Evolutionary conservation across 371 early-diverging fungal species (phyloP).

Genomic region (Mortierella sp.): DNA sequence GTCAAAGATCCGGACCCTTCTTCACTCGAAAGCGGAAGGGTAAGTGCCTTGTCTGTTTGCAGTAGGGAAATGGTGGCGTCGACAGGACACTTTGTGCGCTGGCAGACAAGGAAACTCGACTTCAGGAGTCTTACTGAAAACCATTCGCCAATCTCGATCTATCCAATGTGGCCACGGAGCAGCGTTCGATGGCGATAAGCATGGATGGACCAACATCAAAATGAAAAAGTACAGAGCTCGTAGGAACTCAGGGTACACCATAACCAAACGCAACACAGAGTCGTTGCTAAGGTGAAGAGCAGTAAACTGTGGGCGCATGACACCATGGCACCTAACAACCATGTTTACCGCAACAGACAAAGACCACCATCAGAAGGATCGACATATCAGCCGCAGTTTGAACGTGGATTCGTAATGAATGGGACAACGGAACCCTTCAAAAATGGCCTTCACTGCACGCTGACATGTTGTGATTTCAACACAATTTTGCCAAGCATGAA

Average conservation of each 20-base stretch:
- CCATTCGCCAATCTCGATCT: not conserved
- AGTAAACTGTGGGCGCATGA: not conserved
- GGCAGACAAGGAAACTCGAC: not conserved
- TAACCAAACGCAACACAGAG: not conserved
- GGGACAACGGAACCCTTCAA: not conserved
- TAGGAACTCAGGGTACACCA: not conserved
- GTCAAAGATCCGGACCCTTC: slow-evolving; percentile 34
- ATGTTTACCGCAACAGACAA: not conserved
- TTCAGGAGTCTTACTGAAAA: not conserved
- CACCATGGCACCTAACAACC: not conserved
- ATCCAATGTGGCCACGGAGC: not conserved
- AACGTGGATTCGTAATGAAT: not conserved
- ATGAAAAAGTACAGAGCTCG: not conserved
- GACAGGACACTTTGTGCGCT: not conserved
- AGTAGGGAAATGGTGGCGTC: not conserved
- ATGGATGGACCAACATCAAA: not conserved
- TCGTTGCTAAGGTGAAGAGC: not conserved
- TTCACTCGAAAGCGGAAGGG: slow-evolving; percentile 48
- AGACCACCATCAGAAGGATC: not conserved
- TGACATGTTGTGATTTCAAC: not conserved
- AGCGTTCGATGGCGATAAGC: not conserved
- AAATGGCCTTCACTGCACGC: not conserved
- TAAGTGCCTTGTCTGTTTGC: slow-evolving; percentile 14
- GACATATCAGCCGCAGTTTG: not conserved
- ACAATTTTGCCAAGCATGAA: not conserved